Evolutionary conservation across 768 basidiomycete genomes (phyloP).

Genomic region (Crepidotus variabilis): DNA sequence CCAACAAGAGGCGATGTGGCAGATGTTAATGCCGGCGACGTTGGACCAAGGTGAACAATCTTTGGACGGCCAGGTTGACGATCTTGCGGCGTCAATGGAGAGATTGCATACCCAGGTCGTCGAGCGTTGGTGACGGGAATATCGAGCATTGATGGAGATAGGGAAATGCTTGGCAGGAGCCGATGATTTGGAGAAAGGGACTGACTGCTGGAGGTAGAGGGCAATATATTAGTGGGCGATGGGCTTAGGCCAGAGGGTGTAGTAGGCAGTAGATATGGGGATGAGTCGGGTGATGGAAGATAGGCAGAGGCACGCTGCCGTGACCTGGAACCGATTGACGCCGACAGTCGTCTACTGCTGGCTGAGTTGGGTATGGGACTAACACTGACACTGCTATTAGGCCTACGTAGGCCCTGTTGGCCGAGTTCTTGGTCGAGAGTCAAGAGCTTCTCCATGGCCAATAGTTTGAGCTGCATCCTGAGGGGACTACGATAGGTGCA

Average conservation of each 20-base stretch:
- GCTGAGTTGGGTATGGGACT: conserved; percentile 22
- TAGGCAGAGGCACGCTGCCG: conserved; percentile 40
- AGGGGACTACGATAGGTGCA: conserved; percentile 62
- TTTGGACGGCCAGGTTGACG: conserved; percentile 32
- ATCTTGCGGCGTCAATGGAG: conserved; percentile 22
- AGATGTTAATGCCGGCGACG: conserved; percentile 33
- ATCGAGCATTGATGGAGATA: conserved; percentile 28
- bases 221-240: not conserved
- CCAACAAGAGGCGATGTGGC: conserved; percentile 25
- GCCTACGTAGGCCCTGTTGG: conserved; percentile 12
- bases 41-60: conserved; percentile 62
- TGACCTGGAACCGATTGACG: conserved; percentile 55
- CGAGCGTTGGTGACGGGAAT: conserved; percentile 16
- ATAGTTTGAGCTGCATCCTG: conserved; percentile 59
- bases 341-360: conserved; percentile 39
- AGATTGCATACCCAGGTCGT: conserved; percentile 29
- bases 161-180: conserved; percentile 7
- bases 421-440: conserved; percentile 50
- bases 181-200: not conserved
- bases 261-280: conserved; percentile 35
- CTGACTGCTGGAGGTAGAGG: conserved; percentile 6
- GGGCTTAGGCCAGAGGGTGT: conserved; percentile 23
- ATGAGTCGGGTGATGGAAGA: conserved; percentile 42
- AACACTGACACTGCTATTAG: conserved; percentile 11
- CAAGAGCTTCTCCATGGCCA: conserved; percentile 61